phyloP scores from a whole-genome alignment of 805 yeast species.

The Candida boleticola region DNA sequence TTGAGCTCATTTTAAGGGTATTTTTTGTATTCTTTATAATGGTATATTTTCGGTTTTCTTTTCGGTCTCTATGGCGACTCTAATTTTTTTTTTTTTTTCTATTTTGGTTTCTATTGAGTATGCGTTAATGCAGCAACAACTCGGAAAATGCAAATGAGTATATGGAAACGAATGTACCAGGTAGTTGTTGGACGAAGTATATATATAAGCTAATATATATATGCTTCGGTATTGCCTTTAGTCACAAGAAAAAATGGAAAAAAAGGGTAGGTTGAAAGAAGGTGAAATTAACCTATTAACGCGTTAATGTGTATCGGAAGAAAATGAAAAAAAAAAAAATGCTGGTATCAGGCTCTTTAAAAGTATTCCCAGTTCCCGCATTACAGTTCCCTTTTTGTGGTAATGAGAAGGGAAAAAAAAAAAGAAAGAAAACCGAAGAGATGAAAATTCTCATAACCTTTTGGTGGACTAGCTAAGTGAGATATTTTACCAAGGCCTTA shows the following conservation, averaged over 20 bases:
- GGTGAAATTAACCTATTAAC: too few relatives aligned
- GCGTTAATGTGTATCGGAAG: too few relatives aligned
- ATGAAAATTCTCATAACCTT: not conserved
- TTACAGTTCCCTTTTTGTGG: not conserved
- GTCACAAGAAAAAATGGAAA: not conserved
- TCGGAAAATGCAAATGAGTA: not conserved
- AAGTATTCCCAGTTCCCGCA: not conserved
- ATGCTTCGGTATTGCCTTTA: too few relatives aligned
- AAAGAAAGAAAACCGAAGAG: not conserved
- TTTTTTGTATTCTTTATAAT: not conserved
- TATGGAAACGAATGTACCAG: too few relatives aligned
- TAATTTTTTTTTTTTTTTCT: not conserved
- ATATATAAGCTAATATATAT: conserved; percentile 1
- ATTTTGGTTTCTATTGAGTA: not conserved
- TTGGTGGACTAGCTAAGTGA: too few relatives aligned
- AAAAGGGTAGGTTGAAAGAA: too few relatives aligned
- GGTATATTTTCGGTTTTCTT: too few relatives aligned
- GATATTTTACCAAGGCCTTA: too few relatives aligned
- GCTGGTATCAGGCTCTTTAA: conserved; percentile 1
- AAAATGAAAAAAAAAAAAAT: not conserved
- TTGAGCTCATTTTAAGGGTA: conserved; percentile 6
- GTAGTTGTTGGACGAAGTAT: too few relatives aligned
- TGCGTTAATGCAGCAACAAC: not conserved
- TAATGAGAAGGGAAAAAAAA: not conserved
- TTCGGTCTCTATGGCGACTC: not conserved